Base-by-base conservation (phyloP, 2,329 filamentous ascomycete species). In the Hawksworthiomyces lignivorus region DNA sequence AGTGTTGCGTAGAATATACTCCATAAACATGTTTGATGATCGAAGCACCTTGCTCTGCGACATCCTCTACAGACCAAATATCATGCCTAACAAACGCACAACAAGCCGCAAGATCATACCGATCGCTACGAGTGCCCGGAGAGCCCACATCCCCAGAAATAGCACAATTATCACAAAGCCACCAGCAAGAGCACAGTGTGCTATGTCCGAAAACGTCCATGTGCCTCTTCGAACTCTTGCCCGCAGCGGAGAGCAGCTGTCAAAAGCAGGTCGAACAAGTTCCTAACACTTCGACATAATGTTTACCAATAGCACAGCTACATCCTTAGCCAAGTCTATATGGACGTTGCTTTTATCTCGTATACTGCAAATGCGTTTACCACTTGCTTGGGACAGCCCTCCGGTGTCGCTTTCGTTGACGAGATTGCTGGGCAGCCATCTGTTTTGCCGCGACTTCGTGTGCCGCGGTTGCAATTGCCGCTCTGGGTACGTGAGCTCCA, bases 191-290 rank as follows among this genome's bases (percentile, higher is more conserved):
- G 52, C 20, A 27, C 54, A 55, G 3, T 59, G 43, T 1, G 37
- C 42, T 4, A 43, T 45, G 45, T 63, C 61, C 2, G 50, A 38
- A 41, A 49, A 50, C 2, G 54, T 58, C 27, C 56, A 46, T 28
- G 41, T 35, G 5, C 53, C 50, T 19, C 33, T 40, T 20, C 51
- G 47, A 12, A 58, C 50, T 38, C 57, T 43, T 28, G 38, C 40
- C 21, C 64, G 62, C 41, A 62, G 54, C 24, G 57, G 52, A 21
- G 65, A 68, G 3, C 55, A 48, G 7, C 50, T 47, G 50, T 65
- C 52, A 44, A 70, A 64, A 11, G 67, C 62, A 3, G 65, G 65
- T 36, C 51, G 51, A 14, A 68, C 56, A 11, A 60, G 45, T 30
- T 41, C 44, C 62, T 56, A 65, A 51, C 65, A 69, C 21, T 36